phyloP scores from a whole-genome alignment of 2,329 filamentous ascomycete species.

The Scorias spongiosa region DNA sequence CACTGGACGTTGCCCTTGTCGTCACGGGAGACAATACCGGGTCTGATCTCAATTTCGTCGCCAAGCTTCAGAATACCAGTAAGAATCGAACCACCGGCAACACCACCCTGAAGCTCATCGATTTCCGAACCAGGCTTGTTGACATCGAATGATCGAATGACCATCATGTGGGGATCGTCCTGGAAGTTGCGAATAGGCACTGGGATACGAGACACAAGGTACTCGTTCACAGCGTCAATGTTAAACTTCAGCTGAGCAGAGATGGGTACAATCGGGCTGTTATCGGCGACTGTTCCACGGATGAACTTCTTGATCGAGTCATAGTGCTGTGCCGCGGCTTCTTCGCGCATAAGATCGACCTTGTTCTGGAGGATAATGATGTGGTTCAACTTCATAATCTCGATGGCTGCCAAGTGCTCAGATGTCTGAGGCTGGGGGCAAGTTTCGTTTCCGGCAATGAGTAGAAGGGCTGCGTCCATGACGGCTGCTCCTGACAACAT shows the following conservation, averaged over 20 bases:
- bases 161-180: slow-evolving; percentile 91
- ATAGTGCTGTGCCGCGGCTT: slow-evolving; percentile 84
- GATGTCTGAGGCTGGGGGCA: slow-evolving; percentile 98
- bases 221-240: slow-evolving; percentile 95
- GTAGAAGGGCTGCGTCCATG: slow-evolving; percentile 93
- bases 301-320: slow-evolving; percentile 98
- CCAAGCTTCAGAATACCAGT: slow-evolving; percentile 94
- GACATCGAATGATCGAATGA: slow-evolving; percentile 97
- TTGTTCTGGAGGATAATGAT: slow-evolving; percentile 99
- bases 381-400: slow-evolving; percentile 99
- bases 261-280: slow-evolving; percentile 90
- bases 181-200: slow-evolving; percentile 83
- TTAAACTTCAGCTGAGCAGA: slow-evolving; percentile 98
- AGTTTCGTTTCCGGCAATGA: slow-evolving; percentile 96
- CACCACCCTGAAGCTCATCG: slow-evolving; percentile 94
- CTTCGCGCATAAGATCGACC: slow-evolving; percentile 95
- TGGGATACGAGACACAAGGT: slow-evolving; percentile 88
- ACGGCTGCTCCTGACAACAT: slow-evolving; percentile 99
- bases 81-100: slow-evolving; percentile 90
- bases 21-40: slow-evolving; percentile 95
- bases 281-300: slow-evolving; percentile 87
- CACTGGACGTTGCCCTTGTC: slow-evolving; percentile 88
- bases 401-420: slow-evolving; percentile 95
- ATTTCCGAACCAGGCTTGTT: slow-evolving; percentile 99
- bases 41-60: slow-evolving; percentile 96